A percentile compares a stretch with the other conserved stretches of the same genome.
phyloP scores from a whole-genome alignment of 2,329 filamentous ascomycete genomes.

The Aspergillus amoenus region DNA sequence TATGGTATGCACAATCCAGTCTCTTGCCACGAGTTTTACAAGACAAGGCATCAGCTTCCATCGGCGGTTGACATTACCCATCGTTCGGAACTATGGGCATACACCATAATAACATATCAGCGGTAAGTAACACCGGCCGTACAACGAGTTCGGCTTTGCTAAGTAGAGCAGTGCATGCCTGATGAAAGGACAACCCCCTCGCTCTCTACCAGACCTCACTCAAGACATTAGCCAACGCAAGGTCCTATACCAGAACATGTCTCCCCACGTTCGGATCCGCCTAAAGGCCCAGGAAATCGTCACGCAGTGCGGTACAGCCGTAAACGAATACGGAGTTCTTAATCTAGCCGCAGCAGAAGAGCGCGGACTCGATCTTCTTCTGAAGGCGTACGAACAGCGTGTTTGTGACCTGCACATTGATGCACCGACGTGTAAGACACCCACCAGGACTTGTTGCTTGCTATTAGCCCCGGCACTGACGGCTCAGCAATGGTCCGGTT shows the following conservation, averaged over 20 bases:
- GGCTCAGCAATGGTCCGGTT: constrained; percentile 33
- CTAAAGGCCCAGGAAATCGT: constrained; percentile 40
- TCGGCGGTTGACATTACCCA: constrained; percentile 37
- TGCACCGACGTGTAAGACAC: constrained; percentile 28
- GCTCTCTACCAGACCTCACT: constrained; percentile 33
- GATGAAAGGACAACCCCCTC: constrained; percentile 39
- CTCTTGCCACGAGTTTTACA: constrained; percentile 44
- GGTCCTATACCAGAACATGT: constrained; percentile 34
- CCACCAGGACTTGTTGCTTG: neutral
- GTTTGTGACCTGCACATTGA: constrained; percentile 38
- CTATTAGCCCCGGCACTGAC: neutral
- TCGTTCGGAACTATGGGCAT: constrained; percentile 42
- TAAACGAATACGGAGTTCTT: constrained; percentile 40
- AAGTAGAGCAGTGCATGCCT: constrained; percentile 32
- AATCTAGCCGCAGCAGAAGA: constrained; percentile 41
- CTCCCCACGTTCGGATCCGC: constrained; percentile 35
- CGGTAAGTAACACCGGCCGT: constrained; percentile 23
- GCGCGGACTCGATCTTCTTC: constrained; percentile 35
- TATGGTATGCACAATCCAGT: constrained; percentile 44
- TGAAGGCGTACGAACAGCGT: constrained; percentile 38
- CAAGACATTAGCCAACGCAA: constrained; percentile 38
- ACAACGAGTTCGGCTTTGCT: neutral
- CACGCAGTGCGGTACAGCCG: constrained; percentile 35
- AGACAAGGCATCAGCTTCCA: constrained; percentile 29
- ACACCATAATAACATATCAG: constrained; percentile 42